Evolutionary conservation across 2,329 filamentous ascomycete species (phyloP).

Genomic region (Dothiorella sarmentorum): DNA sequence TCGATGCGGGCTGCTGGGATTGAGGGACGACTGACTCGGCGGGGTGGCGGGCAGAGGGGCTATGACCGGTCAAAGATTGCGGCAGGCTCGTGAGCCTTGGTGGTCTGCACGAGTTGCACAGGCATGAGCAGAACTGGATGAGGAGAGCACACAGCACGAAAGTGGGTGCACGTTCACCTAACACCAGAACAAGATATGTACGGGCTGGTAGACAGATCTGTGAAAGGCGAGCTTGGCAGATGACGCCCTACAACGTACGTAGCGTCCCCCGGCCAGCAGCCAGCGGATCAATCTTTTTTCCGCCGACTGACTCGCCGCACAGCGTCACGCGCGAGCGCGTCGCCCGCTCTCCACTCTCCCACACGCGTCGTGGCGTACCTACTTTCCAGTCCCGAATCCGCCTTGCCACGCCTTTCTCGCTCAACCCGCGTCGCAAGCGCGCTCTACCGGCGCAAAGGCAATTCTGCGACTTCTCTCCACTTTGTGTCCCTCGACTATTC

Average conservation of each 20-base stretch:
- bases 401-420: too few species aligned
- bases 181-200: not conserved
- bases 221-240: conserved; percentile 3
- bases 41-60: conserved; percentile 4
- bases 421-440: too few species aligned
- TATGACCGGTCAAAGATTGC: not conserved
- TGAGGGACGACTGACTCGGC: conserved; percentile 5
- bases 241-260: conserved; percentile 5
- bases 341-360: conserved; percentile 1
- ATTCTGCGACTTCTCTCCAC: not conserved
- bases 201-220: conserved; percentile 1
- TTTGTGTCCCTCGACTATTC: too few species aligned
- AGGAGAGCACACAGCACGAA: not conserved
- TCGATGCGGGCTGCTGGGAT: not conserved
- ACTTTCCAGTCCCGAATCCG: too few species aligned
- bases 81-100: conserved; percentile 5
- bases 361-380: not conserved
- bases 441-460: too few species aligned
- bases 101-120: not conserved
- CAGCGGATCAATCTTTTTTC: not conserved
- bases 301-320: not conserved
- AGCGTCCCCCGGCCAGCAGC: not conserved
- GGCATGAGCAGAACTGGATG: conserved; percentile 5
- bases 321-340: conserved; percentile 4
- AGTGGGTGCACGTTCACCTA: conserved; percentile 12